Conservation (phyloP, 139 green algal species). For the Volvox reticuliferus region DNA sequence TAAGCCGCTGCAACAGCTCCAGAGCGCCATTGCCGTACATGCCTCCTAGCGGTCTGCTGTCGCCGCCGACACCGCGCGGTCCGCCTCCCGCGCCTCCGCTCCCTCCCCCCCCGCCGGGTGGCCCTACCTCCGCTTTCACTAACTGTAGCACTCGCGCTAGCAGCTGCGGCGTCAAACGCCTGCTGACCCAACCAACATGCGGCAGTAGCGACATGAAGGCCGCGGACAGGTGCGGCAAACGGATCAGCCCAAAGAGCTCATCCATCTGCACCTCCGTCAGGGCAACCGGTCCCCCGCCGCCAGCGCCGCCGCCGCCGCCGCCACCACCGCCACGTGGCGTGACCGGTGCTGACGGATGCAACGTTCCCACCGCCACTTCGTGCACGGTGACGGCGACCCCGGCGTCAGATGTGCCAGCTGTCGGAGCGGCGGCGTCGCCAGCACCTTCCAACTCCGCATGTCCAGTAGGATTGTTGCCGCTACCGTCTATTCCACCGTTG, state of each 20-base stretch:
- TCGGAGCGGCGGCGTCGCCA: not conserved
- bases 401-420: not conserved
- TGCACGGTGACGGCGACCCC: not conserved
- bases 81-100: not conserved
- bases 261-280: conserved; percentile 18
- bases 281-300: not conserved
- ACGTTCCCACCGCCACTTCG: not conserved
- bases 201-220: conserved; percentile 13
- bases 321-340: not conserved
- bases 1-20: conserved; percentile 10
- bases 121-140: not conserved
- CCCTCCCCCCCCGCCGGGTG: not conserved
- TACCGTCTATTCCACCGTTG: too few species aligned
- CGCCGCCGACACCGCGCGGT: not conserved
- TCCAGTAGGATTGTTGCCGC: not conserved
- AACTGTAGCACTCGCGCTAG: conserved; percentile 2
- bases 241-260: conserved; percentile 22
- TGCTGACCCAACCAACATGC: not conserved
- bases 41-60: not conserved
- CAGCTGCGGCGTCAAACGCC: conserved; percentile 1
- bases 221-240: not conserved
- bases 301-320: not conserved
- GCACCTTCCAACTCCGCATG: not conserved
- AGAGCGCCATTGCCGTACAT: not conserved
- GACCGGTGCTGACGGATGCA: not conserved